A percentile compares a stretch with the other conserved stretches of the same genome.
Conservation (phyloP, 805 yeast species). For the Candida easanensis region DNA sequence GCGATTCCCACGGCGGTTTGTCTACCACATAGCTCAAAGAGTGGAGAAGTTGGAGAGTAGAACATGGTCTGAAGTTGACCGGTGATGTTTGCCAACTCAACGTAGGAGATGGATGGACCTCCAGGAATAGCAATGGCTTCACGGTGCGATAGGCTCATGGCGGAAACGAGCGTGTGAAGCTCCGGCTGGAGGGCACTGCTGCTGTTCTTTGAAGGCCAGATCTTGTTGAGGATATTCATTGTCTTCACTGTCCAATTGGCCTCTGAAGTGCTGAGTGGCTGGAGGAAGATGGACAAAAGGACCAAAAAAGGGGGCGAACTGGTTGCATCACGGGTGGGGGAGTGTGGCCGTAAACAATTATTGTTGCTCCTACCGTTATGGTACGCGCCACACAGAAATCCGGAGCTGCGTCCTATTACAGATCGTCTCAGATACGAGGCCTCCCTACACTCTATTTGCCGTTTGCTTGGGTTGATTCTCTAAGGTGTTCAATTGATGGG, state of each 20-base stretch:
- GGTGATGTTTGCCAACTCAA: constrained; percentile 40
- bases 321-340: too few relatives aligned
- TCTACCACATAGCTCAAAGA: constrained; percentile 30
- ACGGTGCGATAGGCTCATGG: constrained; percentile 35
- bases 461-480: too few relatives aligned
- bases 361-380: too few relatives aligned
- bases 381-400: too few relatives aligned
- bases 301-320: too few relatives aligned
- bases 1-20: constrained; percentile 57
- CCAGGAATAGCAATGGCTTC: constrained; percentile 47
- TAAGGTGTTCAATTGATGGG: too few relatives aligned
- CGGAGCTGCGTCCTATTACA: too few relatives aligned
- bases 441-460: too few relatives aligned
- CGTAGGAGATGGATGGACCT: constrained; percentile 44
- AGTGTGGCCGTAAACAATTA: too few relatives aligned
- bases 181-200: constrained; percentile 5
- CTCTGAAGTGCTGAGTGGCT: background rate
- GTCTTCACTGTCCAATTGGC: background rate
- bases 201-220: background rate
- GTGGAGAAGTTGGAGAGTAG: constrained; percentile 39
- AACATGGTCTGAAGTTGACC: constrained; percentile 50
- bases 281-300: background rate
- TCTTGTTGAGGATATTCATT: background rate
- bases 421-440: too few relatives aligned
- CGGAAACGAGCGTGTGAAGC: constrained; percentile 33